Evolutionary conservation across 1,139 yeast genomes (phyloP), one percentile per base, ranked within the genome.

Genomic region (Debaryomyces sp.): DNA sequence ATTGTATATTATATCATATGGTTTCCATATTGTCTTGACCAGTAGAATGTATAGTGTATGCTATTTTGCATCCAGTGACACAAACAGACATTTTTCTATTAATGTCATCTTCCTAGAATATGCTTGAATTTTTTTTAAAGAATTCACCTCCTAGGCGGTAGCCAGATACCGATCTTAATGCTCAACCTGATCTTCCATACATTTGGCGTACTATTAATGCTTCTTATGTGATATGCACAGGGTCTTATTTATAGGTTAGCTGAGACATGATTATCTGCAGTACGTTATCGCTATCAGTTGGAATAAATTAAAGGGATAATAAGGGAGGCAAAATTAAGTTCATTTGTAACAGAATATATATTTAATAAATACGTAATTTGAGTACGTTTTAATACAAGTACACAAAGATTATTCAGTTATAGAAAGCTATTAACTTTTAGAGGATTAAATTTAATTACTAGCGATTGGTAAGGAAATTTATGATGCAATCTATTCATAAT

Each of bases 401-500:
- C 29, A 27, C n/a, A 27, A 17, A 3, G 4, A 9, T 27, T 6
- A 15, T 27, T 34, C 6, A 21, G 10, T n/a, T 5, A 5, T 39
- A 15, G 34, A 13, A 7, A 26, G 30, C 15, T 32, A 41, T 41
- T 41, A 30, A 41, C 43, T 22, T 41, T 30, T 30, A 21, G 32
- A 40, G 32, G 15, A 13, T 22, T 18, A 12, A 17, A 7, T 18
- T n/a, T 29, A 17, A n/a, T 12, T 30, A 41, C 6, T 21, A 30
- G 26, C 12, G 27, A 15, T 17, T 30, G 33, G 43, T 10, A 41
- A 23, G n/a, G 35, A 22, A 27, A 21, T 29, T 27, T 29, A 41
- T 13, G 26, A 47, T 47, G 47, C 47, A 44, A 41, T 34, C 47
- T 13, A 44, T 24, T 24, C 22, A 43, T 21, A 47, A 48, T 38